These are phyloP conservation scores for Whalleya microplaca DNA, from an alignment of 2,329 filamentous ascomycete species.

Conservation along the genomic window DNA sequence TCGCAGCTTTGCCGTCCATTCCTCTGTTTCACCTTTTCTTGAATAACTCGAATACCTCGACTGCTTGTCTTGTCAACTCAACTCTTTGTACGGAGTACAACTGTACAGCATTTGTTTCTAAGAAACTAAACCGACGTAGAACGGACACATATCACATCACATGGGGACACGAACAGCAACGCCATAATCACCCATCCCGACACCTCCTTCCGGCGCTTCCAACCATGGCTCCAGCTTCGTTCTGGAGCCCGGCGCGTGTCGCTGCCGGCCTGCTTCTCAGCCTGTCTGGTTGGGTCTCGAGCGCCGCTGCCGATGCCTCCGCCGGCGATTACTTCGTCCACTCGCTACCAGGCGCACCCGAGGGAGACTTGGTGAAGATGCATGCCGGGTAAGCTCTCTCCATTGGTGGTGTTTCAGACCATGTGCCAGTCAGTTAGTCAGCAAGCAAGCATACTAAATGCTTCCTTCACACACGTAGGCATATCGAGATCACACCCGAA, in stretches of 20 bases:
- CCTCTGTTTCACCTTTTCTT: constrained; percentile 2
- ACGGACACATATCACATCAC: constrained; percentile 9
- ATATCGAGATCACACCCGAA: constrained; percentile 85
- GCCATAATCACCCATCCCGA: constrained; percentile 8
- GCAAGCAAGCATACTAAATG: constrained; percentile 22
- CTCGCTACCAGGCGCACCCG: constrained; percentile 81
- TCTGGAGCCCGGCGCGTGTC: constrained; percentile 31
- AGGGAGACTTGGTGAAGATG: constrained; percentile 86
- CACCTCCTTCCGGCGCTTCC: constrained; percentile 8
- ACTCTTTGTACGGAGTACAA: too few relatives aligned
- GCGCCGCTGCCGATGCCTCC: constrained; percentile 48
- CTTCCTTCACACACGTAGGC: constrained; percentile 54
- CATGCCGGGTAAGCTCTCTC: constrained; percentile 80
- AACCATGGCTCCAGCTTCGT: constrained; percentile 35
- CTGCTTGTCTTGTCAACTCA: background rate
- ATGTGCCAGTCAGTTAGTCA: constrained; percentile 2
- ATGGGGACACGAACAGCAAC: constrained; percentile 9
- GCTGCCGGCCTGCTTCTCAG: constrained; percentile 41
- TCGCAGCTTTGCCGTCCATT: constrained; percentile 17
- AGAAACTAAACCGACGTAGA: background rate
- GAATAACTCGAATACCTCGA: background rate
- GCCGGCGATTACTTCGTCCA: constrained; percentile 90
- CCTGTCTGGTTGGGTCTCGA: constrained; percentile 46
- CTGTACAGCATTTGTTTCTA: background rate
- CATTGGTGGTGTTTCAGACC: constrained; percentile 11